Base-by-base conservation (phyloP, 257 asterid genomes). In the Lycium barbarum region DNA sequence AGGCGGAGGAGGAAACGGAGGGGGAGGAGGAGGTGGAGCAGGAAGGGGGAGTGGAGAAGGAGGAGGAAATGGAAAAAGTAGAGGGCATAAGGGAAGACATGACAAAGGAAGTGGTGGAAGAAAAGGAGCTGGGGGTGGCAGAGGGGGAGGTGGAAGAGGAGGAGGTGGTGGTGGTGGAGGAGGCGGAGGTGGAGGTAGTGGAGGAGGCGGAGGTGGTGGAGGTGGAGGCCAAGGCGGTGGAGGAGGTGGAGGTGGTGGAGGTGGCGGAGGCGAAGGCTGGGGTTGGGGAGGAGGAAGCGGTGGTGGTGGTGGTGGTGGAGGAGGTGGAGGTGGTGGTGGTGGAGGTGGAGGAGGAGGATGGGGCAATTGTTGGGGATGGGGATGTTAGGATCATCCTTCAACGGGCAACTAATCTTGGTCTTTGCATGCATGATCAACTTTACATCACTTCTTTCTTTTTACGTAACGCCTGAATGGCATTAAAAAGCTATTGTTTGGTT, bases 381-480 rank as follows among this genome's bases (percentile, higher is more conserved):
- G 65, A 76, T 76, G 82, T 51, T 76, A 45, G 82, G 76, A 78
- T 35, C 86, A 84, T 43, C 89, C 90, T 18, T 83, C 84, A 26
- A 45, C 49, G 40, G 49, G 51, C 36, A 81, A 87, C 79, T 84
- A 70, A 82, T 35, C 2, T 53, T 26, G 33, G 33, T 26, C 33
- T 18, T 3, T 83, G 86, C 54, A 84, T 84, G 83, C 47, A 76
- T 76, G 82, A 13, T 22, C 47, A 76, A 76, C 26, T 51, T 76
- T 4, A 49, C 13, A 22, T 51, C 43, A 6, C 45, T 76, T 20
- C 1, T 47, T 53, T 3, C 47, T 26, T 51, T 7, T 26, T 51
- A 51, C 61, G 7, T 72, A 51, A 73, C 13, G 20, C 26, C 62
- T 13, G 1, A 76, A 49, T 47, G 61, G 58, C 40, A 53, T 47